Base-by-base conservation (phyloP, 2,329 filamentous ascomycete species). In the Fusarium domesticum region DNA sequence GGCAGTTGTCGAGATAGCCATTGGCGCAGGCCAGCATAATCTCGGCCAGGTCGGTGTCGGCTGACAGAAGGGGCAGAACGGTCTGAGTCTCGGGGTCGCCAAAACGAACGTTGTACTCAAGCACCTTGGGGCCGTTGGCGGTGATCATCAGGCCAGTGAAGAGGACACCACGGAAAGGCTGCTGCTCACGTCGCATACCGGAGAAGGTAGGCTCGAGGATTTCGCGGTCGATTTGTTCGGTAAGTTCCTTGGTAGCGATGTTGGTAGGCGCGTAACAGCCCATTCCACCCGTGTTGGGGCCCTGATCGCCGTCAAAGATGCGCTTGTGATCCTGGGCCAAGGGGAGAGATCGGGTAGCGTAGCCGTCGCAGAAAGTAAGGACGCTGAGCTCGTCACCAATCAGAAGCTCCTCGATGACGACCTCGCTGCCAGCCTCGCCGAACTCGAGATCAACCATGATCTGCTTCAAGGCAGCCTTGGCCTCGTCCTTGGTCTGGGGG, bases 311-410 rank as follows among this genome's bases (percentile, higher is more conserved):
- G 61, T 98, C 93, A 41, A 87, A 87, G 53, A 95, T 90, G 50
- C 90, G 82, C 78, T 98, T 97, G 75, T 98, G 93, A 66, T 97
- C 93, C 68, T 98, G 93, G 2, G 92, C 92, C 1, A 93, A 85
- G 5, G 92, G 92, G 8, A 97, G 75, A 7, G 86, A 89, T 62
- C 81, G 80, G 64, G 95, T 87, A 1, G 85, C 85, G 64, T 87
- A 85, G 39, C 93, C 93, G 64, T 98, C 93, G 61, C 84, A 89
- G 70, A 98, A 96, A 23, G 85, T 89, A 37, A 98, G 75, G 53
- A 98, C 87, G 62, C 87, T 93, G 50, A 97, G 76, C 69, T 98
- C 93, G 53, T 97, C 89, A 35, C 93, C 93, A 48, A 88, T 81
- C 25, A 98, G 74, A 57, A 87, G 93, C 69, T 98, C 92, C 67